Conservation (phyloP, 768 basidiomycete genomes). For the Dacryopinax spathularia region DNA sequence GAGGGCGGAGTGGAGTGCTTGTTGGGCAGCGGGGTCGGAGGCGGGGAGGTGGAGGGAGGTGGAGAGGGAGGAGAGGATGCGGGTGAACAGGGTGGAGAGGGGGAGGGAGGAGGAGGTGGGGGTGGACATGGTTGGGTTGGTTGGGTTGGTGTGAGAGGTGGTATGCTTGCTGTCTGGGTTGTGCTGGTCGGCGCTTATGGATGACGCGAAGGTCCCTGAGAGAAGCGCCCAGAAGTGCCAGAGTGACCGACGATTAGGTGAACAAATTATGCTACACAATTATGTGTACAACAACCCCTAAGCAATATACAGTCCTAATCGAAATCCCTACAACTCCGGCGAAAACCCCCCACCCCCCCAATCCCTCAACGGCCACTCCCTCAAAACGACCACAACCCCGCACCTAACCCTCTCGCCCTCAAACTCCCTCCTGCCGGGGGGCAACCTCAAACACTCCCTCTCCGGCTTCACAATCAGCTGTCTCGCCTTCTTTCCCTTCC, state of each 20-base stretch:
- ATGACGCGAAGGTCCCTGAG: not conserved
- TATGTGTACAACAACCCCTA: too few species aligned
- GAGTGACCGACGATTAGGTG: too few species aligned
- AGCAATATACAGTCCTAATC: too few species aligned
- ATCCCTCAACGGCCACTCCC: too few species aligned
- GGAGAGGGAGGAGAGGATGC: not conserved
- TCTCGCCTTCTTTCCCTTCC: not conserved
- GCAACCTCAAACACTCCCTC: not conserved
- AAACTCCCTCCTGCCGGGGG: not conserved
- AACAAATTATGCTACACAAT: too few species aligned
- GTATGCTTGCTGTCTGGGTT: too few species aligned
- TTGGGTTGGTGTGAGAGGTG: too few species aligned
- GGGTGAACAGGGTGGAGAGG: not conserved
- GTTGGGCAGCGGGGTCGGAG: not conserved
- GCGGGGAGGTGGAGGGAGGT: not conserved
- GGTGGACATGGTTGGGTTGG: too few species aligned
- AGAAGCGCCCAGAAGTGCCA: not conserved
- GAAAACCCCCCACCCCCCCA: too few species aligned
- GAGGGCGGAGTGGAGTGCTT: conserved; percentile 34
- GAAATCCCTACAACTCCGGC: too few species aligned
- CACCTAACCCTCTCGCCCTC: not conserved
- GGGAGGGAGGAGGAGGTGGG: not conserved
- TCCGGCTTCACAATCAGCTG: not conserved
- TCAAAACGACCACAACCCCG: too few species aligned
- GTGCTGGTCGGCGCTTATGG: not conserved